phyloP scores from a whole-genome alignment of 164 flowering plant genomes.

The Liquidambar formosana region DNA sequence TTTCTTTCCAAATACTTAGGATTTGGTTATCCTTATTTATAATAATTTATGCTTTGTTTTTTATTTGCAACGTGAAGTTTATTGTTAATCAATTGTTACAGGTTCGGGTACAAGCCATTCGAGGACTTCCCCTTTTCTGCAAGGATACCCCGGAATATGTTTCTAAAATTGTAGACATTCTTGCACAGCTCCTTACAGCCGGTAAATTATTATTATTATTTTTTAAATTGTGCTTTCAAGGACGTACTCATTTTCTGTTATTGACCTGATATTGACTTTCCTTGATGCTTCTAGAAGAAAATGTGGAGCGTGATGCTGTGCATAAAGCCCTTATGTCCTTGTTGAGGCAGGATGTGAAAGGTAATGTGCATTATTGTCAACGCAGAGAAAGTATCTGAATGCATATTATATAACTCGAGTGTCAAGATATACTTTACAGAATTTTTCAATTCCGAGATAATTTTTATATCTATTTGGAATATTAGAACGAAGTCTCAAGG shows the following conservation, averaged over 20 bases:
- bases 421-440: not conserved
- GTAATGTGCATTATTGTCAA: constrained; percentile 33
- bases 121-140: constrained; percentile 96
- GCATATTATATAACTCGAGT: not conserved
- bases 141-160: constrained; percentile 88
- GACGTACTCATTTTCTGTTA: not conserved
- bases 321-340: constrained; percentile 89
- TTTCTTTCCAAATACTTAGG: no score
- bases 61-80: not conserved
- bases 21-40: no score
- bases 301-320: constrained; percentile 98
- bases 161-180: constrained; percentile 80
- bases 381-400: not conserved
- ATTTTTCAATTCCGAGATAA: not conserved
- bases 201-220: constrained; percentile 41
- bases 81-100: constrained; percentile 23
- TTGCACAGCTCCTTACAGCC: constrained; percentile 73
- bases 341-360: constrained; percentile 87
- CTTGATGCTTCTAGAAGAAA: constrained; percentile 54
- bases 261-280: constrained; percentile 9
- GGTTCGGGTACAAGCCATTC: constrained; percentile 95
- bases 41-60: no score
- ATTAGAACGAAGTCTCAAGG: not conserved
- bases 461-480: no score
- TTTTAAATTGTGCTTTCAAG: not conserved